These are phyloP conservation scores for Ganoderma leucocontextum DNA, from an alignment of 1,284 basidiomycete genomes.

Conservation along the genomic window DNA sequence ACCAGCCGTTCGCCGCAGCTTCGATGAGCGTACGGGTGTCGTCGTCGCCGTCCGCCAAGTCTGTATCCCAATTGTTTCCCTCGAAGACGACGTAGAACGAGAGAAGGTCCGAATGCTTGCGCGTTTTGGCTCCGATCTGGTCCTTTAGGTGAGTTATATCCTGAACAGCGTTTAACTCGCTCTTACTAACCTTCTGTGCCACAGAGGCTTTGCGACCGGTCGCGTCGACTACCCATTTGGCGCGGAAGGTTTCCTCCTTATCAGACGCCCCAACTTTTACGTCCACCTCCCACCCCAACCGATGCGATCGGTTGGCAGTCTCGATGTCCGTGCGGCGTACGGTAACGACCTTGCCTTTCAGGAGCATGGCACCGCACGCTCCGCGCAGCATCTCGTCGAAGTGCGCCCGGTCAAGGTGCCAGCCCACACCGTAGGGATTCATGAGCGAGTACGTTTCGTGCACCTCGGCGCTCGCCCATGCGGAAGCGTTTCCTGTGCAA, in stretches of 20 bases:
- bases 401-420: conserved; percentile 44
- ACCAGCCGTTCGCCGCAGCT: conserved; percentile 45
- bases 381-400: conserved; percentile 45
- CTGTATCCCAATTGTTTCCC: conserved; percentile 14
- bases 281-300: neutral
- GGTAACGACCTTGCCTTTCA: conserved; percentile 21
- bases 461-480: conserved; percentile 39
- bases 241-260: conserved; percentile 22
- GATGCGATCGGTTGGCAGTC: neutral
- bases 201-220: conserved; percentile 45
- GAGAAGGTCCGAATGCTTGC: conserved; percentile 40
- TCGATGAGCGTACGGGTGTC: conserved; percentile 47
- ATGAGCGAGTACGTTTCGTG: conserved; percentile 44
- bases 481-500: conserved; percentile 46
- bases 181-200: conserved; percentile 39
- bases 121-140: conserved; percentile 41
- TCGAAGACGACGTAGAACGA: conserved; percentile 45
- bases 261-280: neutral
- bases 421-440: conserved; percentile 44
- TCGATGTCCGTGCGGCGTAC: neutral
- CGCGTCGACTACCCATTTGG: conserved; percentile 47
- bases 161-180: neutral
- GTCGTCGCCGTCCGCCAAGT: conserved; percentile 27
- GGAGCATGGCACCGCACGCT: conserved; percentile 17
- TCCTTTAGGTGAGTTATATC: neutral